A percentile compares a stretch with the other conserved stretches of the same genome.
These are phyloP conservation scores for Clathrus columnatus DNA, from an alignment of 768 basidiomycete genomes.

Conservation along the genomic window DNA sequence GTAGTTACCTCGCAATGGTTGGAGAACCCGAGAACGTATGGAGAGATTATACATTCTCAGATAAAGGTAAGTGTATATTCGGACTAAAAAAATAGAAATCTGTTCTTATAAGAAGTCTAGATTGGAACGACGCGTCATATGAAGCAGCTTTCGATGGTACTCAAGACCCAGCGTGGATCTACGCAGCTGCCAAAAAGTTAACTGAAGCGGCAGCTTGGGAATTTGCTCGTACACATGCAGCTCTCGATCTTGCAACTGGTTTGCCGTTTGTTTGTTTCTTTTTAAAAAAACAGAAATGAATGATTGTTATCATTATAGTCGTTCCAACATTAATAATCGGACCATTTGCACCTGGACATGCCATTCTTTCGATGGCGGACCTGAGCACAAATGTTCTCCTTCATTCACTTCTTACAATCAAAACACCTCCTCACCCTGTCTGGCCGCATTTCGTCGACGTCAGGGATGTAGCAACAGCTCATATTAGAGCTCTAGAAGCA, in stretches of 20 bases:
- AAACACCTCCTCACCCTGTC: constrained; percentile 14
- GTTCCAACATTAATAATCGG: constrained; percentile 26
- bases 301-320: constrained; percentile 15
- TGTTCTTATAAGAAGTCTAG: background rate
- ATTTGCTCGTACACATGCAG: background rate
- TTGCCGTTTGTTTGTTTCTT: background rate
- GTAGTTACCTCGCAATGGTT: constrained; percentile 5
- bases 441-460: constrained; percentile 23
- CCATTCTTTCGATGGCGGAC: background rate
- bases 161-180: constrained; percentile 1
- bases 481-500: constrained; percentile 20
- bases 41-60: constrained; percentile 5
- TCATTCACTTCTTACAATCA: constrained; percentile 18
- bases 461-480: constrained; percentile 25
- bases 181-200: constrained; percentile 5
- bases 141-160: constrained; percentile 6
- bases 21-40: constrained; percentile 4
- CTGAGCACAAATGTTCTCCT: constrained; percentile 20
- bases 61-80: background rate
- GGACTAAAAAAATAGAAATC: background rate
- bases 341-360: constrained; percentile 17
- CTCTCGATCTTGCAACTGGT: constrained; percentile 6
- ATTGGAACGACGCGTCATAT: constrained; percentile 4
- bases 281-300: background rate
- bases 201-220: constrained; percentile 6